Base-by-base conservation (phyloP, 176 grass and related monocot species). In the Hordeum marinum region DNA sequence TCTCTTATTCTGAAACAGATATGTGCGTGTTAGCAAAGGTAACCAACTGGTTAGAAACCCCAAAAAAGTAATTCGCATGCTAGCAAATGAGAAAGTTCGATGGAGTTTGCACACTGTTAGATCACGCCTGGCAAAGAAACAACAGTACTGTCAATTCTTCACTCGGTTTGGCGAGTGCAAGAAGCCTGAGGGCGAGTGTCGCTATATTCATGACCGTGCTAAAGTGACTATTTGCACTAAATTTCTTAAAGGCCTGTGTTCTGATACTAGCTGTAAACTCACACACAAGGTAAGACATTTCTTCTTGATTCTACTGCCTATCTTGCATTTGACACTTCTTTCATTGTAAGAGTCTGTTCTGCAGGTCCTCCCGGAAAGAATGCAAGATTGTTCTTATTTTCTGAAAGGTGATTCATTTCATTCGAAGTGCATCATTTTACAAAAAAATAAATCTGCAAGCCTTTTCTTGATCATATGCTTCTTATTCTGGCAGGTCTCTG, bases 321-420 rank as follows among this genome's bases (percentile, higher is more conserved):
- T 84, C 37, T 69, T 76, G 43, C 61, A 34, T 80, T 89, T 57
- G 61, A 80, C 26, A 55, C 45, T 46, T 60, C 46, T 87, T 63
- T 78, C 80, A 88, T 90, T 82, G 71, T 62, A 60, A 82, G 34
- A 87, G 54, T 82, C 80, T 71, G 35, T 83, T 39, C 24, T 92
- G 77, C 89, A 98, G 96, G 87, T 99, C 43, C 83, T 92, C 80
- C 96, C 96, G 41, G 93, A 99, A 87, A 92, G 96, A 85, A 99
- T 96, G 96, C 90, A 94, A 21, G 96, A 99, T 88, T 99, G 96
- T 89, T 99, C 96, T 74, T 99, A 99, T 68, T 99, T 99, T 87
- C 64, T 96, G 58, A 84, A 64, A 99, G 96, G 96, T 93, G 81
- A 80, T 76, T 65, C 54, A 80, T 77, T 89, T 93, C 67, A 85